These are phyloP conservation scores for Penicillium sp. DNA, from an alignment of 2,329 filamentous ascomycete genomes.

Conservation along the genomic window DNA sequence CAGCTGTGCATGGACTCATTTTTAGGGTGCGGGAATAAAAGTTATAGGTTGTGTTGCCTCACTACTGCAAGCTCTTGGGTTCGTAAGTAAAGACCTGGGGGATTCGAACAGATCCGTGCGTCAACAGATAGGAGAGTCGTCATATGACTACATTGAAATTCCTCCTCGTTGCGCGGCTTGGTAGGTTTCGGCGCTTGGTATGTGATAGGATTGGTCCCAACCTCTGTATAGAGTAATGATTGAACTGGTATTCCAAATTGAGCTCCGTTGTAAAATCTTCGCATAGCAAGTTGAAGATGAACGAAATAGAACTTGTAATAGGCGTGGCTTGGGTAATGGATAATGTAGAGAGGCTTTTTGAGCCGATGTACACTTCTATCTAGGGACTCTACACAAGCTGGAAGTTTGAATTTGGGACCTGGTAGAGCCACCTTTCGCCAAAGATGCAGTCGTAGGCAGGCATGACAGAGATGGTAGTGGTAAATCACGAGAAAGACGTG, in stretches of 20 bases:
- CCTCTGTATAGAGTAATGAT: constrained; percentile 7
- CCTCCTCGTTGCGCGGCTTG: not conserved
- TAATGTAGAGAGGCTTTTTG: not conserved
- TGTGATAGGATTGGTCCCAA: not conserved
- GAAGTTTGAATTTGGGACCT: not conserved
- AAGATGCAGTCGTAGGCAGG: constrained; percentile 10
- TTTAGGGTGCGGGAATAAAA: not conserved
- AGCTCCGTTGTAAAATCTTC: constrained; percentile 7
- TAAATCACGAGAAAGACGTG: not conserved
- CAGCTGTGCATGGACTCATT: not conserved
- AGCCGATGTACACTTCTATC: not conserved
- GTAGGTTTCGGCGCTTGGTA: not conserved
- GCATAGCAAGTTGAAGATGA: constrained; percentile 14
- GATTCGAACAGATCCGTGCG: constrained; percentile 1
- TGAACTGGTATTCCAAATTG: constrained; percentile 10
- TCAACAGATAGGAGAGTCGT: constrained; percentile 3
- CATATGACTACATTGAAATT: not conserved
- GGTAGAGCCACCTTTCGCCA: constrained; percentile 9
- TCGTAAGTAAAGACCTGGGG: constrained; percentile 8
- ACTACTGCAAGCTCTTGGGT: constrained; percentile 4
- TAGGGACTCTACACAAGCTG: not conserved
- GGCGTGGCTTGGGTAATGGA: not conserved
- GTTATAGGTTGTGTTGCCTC: not conserved
- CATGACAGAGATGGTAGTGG: constrained; percentile 13
- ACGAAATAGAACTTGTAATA: constrained; percentile 2